Conservation (phyloP, 192 early-diverging fungal genomes). For the Oehlia diaphana region DNA sequence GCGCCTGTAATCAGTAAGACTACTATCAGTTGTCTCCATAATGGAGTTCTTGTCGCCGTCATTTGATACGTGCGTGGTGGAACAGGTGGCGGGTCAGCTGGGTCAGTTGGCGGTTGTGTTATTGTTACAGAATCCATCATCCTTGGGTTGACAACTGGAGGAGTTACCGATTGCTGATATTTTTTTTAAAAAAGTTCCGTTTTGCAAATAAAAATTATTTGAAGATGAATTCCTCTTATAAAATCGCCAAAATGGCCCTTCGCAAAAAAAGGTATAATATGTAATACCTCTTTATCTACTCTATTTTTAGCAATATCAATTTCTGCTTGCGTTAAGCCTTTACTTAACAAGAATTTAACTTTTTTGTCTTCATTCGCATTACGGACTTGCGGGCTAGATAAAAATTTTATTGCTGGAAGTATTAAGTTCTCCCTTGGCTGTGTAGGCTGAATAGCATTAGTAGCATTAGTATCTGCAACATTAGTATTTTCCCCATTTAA, state of each 20-base stretch:
- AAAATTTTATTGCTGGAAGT: constrained; percentile 58
- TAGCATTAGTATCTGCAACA: neutral
- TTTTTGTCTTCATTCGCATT: constrained; percentile 63
- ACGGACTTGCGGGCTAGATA: constrained; percentile 64
- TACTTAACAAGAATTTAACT: constrained; percentile 68
- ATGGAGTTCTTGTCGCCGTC: neutral
- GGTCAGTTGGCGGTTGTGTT: neutral
- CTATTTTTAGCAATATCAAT: constrained; percentile 60
- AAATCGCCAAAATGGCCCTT: neutral
- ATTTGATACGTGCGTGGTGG: constrained; percentile 25
- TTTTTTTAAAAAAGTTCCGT: no score
- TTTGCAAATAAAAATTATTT: no score
- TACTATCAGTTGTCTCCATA: neutral
- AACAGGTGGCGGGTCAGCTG: neutral
- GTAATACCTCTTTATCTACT: neutral
- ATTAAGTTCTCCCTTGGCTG: constrained; percentile 44
- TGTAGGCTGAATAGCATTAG: neutral
- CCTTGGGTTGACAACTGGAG: no score
- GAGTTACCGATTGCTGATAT: no score
- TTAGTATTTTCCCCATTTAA: neutral
- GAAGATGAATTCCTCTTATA: neutral
- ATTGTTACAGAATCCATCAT: neutral
- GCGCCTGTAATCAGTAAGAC: constrained; percentile 11
- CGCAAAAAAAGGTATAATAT: neutral
- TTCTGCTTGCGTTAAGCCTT: constrained; percentile 66